These are phyloP conservation scores for Phytophthora parvispora DNA, from an alignment of 352 stramenopile genomes.

Conservation along the genomic window DNA sequence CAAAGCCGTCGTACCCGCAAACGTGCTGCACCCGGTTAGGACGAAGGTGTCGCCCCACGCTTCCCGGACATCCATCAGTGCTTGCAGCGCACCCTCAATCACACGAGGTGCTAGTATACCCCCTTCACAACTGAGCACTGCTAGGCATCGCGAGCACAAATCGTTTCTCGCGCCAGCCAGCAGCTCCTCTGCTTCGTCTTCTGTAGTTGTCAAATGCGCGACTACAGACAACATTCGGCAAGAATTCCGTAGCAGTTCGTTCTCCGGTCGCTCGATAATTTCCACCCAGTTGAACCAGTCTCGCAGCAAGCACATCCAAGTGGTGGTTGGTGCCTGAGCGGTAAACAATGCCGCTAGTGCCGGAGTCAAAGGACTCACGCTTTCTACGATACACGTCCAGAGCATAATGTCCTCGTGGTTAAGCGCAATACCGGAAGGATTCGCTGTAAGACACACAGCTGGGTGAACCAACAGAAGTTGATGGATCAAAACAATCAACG, in stretches of 20 bases:
- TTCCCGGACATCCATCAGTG: slow-evolving; percentile 32
- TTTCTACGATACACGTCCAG: slow-evolving; percentile 46
- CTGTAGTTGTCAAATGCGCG: slow-evolving; percentile 8
- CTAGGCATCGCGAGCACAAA: slow-evolving; percentile 27
- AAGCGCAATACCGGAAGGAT: neutral
- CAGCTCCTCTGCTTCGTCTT: slow-evolving; percentile 9
- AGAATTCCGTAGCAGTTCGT: slow-evolving; percentile 28
- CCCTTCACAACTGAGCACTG: slow-evolving; percentile 10
- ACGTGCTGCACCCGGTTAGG: slow-evolving; percentile 32
- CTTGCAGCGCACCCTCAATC: slow-evolving; percentile 37
- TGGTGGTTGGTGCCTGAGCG: slow-evolving; percentile 14
- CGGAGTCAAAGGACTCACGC: slow-evolving; percentile 23
- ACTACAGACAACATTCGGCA: slow-evolving; percentile 36
- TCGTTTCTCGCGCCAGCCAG: slow-evolving; percentile 9
- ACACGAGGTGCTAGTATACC: slow-evolving; percentile 12
- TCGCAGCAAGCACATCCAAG: slow-evolving; percentile 32
- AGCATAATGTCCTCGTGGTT: slow-evolving; percentile 35
- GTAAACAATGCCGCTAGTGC: slow-evolving; percentile 22
- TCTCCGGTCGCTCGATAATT: neutral
- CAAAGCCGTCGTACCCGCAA: slow-evolving; percentile 25
- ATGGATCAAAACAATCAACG: slow-evolving; percentile 26
- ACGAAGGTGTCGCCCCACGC: slow-evolving; percentile 44
- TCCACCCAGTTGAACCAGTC: slow-evolving; percentile 29
- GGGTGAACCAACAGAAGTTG: slow-evolving; percentile 28
- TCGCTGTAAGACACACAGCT: slow-evolving; percentile 7